These are phyloP conservation scores for Dioszegia aurantiaca DNA, from an alignment of 768 basidiomycete genomes.

Conservation along the genomic window DNA sequence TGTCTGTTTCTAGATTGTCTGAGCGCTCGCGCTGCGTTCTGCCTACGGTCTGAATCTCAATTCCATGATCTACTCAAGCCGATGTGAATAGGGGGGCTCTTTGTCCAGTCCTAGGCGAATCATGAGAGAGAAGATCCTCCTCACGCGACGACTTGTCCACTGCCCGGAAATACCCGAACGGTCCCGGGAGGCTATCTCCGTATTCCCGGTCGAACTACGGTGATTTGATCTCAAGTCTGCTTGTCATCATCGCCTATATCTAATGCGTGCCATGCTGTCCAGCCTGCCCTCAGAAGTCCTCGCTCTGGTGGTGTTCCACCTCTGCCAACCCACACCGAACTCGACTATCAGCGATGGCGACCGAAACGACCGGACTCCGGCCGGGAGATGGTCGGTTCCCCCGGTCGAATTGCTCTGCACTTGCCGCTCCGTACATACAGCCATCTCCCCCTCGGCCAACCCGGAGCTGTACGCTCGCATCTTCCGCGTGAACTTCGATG, in stretches of 20 bases:
- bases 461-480: constrained; percentile 40
- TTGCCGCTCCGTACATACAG: constrained; percentile 27
- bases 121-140: too few relatives aligned
- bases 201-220: too few relatives aligned
- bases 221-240: background rate
- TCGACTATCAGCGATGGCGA: constrained; percentile 24
- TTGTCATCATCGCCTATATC: too few relatives aligned
- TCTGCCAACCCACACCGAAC: constrained; percentile 49
- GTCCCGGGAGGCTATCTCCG: too few relatives aligned
- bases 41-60: too few relatives aligned
- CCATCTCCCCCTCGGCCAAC: constrained; percentile 32
- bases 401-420: constrained; percentile 39
- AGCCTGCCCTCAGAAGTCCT: constrained; percentile 72
- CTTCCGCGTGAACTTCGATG: constrained; percentile 41
- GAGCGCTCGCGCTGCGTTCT: too few relatives aligned
- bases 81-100: too few relatives aligned
- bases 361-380: constrained; percentile 1
- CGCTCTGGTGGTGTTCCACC: constrained; percentile 70
- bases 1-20: too few relatives aligned
- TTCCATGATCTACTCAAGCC: too few relatives aligned
- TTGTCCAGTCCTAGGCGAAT: too few relatives aligned
- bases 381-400: background rate
- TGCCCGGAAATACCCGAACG: too few relatives aligned
- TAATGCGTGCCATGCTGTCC: constrained; percentile 51
- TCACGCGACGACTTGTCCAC: too few relatives aligned